Percentiles rank a stretch among this genome's conserved stretches.
Conservation (phyloP, 2,329 filamentous ascomycete genomes). For the Elsinoe perseae region DNA sequence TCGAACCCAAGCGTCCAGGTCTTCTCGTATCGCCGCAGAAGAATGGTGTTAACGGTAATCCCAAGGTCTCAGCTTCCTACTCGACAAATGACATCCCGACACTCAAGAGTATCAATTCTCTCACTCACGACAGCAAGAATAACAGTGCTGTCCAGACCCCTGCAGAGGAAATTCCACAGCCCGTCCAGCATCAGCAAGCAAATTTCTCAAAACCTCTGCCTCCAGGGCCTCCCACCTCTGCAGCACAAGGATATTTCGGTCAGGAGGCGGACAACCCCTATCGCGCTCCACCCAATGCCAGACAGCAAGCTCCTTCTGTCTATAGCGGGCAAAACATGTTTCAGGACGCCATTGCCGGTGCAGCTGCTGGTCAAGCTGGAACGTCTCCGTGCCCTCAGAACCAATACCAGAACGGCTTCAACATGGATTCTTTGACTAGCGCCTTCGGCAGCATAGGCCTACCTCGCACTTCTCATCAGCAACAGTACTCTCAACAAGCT, state of each 20-base stretch:
- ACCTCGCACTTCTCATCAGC: conserved; percentile 26
- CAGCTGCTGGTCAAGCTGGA: conserved; percentile 63
- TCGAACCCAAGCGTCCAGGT: conserved; percentile 40
- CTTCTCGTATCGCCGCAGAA: conserved; percentile 53
- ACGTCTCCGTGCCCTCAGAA: conserved; percentile 27
- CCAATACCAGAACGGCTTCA: conserved; percentile 35
- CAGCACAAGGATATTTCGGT: conserved; percentile 46
- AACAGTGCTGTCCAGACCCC: conserved; percentile 30
- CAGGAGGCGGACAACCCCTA: conserved; percentile 6
- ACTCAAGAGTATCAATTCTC: conserved; percentile 58
- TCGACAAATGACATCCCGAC: conserved; percentile 86
- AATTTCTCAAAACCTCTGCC: conserved; percentile 63
- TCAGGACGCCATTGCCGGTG: conserved; percentile 70
- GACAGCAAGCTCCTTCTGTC: background rate
- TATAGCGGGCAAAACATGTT: conserved; percentile 3
- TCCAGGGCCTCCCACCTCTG: conserved; percentile 61
- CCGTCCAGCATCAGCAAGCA: conserved; percentile 36
- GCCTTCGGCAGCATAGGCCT: conserved; percentile 61
- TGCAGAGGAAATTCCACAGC: conserved; percentile 14
- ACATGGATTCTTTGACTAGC: conserved; percentile 57
- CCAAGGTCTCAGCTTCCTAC: conserved; percentile 78
- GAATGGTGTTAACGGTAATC: conserved; percentile 50
- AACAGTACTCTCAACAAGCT: conserved; percentile 30
- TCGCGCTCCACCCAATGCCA: background rate
- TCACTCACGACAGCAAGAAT: conserved; percentile 43